phyloP scores from a whole-genome alignment of 2,329 filamentous ascomycete species.

The Fusarium fracticaudum region DNA sequence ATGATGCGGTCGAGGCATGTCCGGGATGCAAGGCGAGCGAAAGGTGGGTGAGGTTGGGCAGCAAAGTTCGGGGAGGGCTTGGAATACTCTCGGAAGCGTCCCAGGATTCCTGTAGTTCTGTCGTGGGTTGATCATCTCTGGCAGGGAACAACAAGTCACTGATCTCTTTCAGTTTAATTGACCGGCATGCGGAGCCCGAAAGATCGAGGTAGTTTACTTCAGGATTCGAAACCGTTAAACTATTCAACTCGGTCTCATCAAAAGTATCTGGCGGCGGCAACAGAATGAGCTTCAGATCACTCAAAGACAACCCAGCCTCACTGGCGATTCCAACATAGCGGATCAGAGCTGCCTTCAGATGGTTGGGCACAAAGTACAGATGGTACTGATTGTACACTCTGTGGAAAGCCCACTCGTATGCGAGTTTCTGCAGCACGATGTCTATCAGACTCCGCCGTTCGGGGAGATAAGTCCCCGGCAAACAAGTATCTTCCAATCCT shows the following conservation, averaged over 20 bases:
- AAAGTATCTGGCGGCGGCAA: slow-evolving; percentile 45
- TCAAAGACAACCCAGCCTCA: slow-evolving; percentile 57
- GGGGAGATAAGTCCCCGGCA: slow-evolving; percentile 59
- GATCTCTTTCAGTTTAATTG: slow-evolving; percentile 63
- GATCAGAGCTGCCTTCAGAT: slow-evolving; percentile 62
- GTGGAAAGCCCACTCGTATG: slow-evolving; percentile 64
- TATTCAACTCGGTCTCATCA: slow-evolving; percentile 42
- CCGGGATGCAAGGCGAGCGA: slow-evolving; percentile 62
- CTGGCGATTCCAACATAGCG: slow-evolving; percentile 58
- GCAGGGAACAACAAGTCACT: slow-evolving; percentile 60
- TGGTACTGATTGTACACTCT: slow-evolving; percentile 66
- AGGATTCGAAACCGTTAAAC: slow-evolving; percentile 30
- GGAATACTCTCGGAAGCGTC: slow-evolving; percentile 53
- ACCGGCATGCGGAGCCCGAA: slow-evolving; percentile 60
- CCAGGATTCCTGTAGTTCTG: slow-evolving; percentile 62
- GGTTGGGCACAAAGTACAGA: slow-evolving; percentile 64
- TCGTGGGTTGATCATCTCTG: slow-evolving; percentile 21
- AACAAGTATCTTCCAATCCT: slow-evolving; percentile 37
- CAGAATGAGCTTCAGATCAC: slow-evolving; percentile 62
- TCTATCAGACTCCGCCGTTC: slow-evolving; percentile 61
- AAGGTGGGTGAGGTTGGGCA: slow-evolving; percentile 69
- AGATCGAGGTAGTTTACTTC: slow-evolving; percentile 65
- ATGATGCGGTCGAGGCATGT: slow-evolving; percentile 55
- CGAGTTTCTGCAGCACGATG: slow-evolving; percentile 60
- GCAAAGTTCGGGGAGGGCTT: slow-evolving; percentile 50